These are phyloP conservation scores for Phytophthora niederhauseri DNA, from an alignment of 352 stramenopile genomes.

Conservation along the genomic window DNA sequence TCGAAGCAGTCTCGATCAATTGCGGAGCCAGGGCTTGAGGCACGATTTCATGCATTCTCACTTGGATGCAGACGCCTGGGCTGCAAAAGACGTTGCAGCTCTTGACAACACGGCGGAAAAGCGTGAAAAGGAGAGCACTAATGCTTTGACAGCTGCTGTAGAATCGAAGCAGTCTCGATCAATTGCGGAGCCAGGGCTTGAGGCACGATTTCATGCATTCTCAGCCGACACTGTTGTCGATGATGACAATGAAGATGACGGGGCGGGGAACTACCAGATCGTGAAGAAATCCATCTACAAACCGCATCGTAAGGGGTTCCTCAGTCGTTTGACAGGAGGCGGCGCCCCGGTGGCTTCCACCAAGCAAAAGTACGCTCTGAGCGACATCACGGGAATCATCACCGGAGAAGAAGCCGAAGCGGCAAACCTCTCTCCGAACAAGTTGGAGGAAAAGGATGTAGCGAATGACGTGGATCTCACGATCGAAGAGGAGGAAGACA, in stretches of 20 bases:
- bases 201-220: slow-evolving; percentile 38
- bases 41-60: slow-evolving; percentile 36
- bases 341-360: slow-evolving; percentile 9
- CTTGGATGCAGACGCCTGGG: too few relatives aligned
- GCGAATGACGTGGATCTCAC: slow-evolving; percentile 21
- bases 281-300: slow-evolving; percentile 81
- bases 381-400: slow-evolving; percentile 28
- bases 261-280: slow-evolving; percentile 36
- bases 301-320: slow-evolving; percentile 43
- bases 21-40: slow-evolving; percentile 3
- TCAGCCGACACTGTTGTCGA: neutral
- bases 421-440: slow-evolving; percentile 2
- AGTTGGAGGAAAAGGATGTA: slow-evolving; percentile 1
- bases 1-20: neutral
- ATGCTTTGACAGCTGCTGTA: neutral
- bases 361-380: slow-evolving; percentile 29
- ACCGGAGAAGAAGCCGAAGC: slow-evolving; percentile 25
- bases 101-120: neutral
- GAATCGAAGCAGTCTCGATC: neutral
- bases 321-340: slow-evolving; percentile 32
- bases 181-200: neutral
- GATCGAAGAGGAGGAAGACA: slow-evolving; percentile 54
- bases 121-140: neutral
- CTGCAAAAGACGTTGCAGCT: neutral
- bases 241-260: slow-evolving; percentile 22